Percentiles rank a stretch among this genome's conserved stretches.
Conservation (phyloP, 2,329 filamentous ascomycete species). For the Botrytis squamosa region DNA sequence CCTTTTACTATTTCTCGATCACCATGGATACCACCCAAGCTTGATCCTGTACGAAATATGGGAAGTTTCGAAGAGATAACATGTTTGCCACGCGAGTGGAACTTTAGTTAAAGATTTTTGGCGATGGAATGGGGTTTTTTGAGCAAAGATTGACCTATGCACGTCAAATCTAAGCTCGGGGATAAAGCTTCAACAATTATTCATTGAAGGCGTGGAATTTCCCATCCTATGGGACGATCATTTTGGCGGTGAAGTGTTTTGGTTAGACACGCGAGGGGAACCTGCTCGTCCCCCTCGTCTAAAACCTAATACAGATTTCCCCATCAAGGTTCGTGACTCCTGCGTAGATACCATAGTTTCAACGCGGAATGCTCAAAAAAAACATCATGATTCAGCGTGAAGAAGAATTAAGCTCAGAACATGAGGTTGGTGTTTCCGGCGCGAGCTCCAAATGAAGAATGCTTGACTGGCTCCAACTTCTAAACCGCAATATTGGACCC, state of each 20-base stretch:
- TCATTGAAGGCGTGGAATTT: neutral
- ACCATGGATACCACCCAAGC: neutral
- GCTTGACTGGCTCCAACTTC: neutral
- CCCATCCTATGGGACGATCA: neutral
- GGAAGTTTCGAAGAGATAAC: neutral
- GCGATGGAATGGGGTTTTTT: constrained; percentile 10
- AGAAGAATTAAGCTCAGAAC: constrained; percentile 6
- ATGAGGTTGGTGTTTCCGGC: neutral
- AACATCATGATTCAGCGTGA: neutral
- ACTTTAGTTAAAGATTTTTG: neutral
- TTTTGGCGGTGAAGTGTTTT: neutral
- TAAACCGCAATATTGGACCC: constrained; percentile 6
- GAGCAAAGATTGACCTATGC: constrained; percentile 15
- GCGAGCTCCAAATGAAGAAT: neutral
- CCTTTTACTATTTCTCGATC: neutral
- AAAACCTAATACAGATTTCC: neutral
- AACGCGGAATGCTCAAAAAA: neutral
- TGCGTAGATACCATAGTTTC: neutral
- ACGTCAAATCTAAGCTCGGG: constrained; percentile 15
- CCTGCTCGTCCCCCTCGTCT: neutral
- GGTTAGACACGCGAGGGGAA: neutral
- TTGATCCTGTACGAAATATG: constrained; percentile 3
- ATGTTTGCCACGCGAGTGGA: constrained; percentile 15
- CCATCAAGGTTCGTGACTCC: neutral
- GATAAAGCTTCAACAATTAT: constrained; percentile 7